Percentiles rank a stretch among this genome's conserved stretches.
Conservation (phyloP, 441 rosid species). For the Dalechampia spathulata region DNA sequence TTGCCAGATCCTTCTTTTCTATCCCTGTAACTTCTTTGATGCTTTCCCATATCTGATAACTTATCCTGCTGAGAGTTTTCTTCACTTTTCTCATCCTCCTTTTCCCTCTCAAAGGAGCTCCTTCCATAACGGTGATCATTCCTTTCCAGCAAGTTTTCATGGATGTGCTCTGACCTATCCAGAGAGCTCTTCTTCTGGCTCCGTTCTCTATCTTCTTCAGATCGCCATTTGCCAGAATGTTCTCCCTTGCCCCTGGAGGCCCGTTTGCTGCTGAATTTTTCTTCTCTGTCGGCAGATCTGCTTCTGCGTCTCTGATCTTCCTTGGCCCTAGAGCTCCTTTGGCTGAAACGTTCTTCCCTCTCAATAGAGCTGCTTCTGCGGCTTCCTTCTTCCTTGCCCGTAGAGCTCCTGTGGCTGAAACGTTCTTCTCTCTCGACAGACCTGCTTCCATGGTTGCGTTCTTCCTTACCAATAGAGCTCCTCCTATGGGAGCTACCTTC, state of each 20-base stretch:
- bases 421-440: constrained; percentile 24
- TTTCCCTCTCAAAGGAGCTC: constrained; percentile 26
- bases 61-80: constrained; percentile 20
- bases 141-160: constrained; percentile 25
- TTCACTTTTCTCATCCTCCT: constrained; percentile 18
- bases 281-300: constrained; percentile 23
- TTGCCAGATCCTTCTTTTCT: constrained; percentile 15
- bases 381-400: constrained; percentile 20
- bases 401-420: constrained; percentile 9
- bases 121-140: constrained; percentile 24
- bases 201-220: constrained; percentile 33
- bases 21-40: constrained; percentile 18
- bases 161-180: constrained; percentile 19
- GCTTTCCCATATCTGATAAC: not conserved
- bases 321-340: constrained; percentile 12
- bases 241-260: constrained; percentile 16
- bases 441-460: constrained; percentile 15
- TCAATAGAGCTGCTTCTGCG: constrained; percentile 19
- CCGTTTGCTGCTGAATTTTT: not conserved
- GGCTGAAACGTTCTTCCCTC: constrained; percentile 18
- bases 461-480: constrained; percentile 19
- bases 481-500: constrained; percentile 21
- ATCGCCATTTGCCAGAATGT: constrained; percentile 7
- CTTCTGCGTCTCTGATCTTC: constrained; percentile 20
- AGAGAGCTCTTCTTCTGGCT: constrained; percentile 14